Conservation (phyloP, 2,329 filamentous ascomycete species). For the Dactylonectria estremocensis region DNA sequence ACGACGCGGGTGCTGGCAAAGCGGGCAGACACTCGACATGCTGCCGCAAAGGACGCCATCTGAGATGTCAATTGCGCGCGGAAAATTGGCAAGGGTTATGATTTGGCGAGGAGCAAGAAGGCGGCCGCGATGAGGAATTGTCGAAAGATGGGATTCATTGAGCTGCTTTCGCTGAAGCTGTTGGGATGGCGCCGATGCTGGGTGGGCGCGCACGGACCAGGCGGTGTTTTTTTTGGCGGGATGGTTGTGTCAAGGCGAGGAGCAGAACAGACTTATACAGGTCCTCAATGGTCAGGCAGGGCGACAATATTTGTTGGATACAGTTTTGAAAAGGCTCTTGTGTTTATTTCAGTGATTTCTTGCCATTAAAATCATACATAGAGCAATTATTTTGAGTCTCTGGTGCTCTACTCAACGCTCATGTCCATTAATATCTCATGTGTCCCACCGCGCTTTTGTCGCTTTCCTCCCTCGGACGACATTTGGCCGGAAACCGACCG, state of each 20-base stretch:
- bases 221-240: conserved; percentile 53
- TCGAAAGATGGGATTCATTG: conserved; percentile 42
- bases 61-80: conserved; percentile 47
- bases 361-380: neutral
- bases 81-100: conserved; percentile 43
- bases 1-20: conserved; percentile 65
- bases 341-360: neutral
- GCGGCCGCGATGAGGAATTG: conserved; percentile 41
- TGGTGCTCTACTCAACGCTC: conserved; percentile 6
- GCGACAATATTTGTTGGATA: neutral
- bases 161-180: conserved; percentile 51
- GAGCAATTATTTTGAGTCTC: neutral
- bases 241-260: conserved; percentile 21
- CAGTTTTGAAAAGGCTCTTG: neutral
- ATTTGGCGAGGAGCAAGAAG: conserved; percentile 32
- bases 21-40: conserved; percentile 75
- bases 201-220: conserved; percentile 47
- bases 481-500: conserved; percentile 40
- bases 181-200: conserved; percentile 52
- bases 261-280: conserved; percentile 26
- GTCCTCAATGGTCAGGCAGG: neutral
- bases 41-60: conserved; percentile 78
- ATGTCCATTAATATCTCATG: conserved; percentile 29
- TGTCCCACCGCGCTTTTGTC: conserved; percentile 33
- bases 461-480: conserved; percentile 32